Evolutionary conservation across 805 yeast species (phyloP), one percentile per base, ranked within the genome.

Genomic region (Metschnikowia kunwiensis): DNA sequence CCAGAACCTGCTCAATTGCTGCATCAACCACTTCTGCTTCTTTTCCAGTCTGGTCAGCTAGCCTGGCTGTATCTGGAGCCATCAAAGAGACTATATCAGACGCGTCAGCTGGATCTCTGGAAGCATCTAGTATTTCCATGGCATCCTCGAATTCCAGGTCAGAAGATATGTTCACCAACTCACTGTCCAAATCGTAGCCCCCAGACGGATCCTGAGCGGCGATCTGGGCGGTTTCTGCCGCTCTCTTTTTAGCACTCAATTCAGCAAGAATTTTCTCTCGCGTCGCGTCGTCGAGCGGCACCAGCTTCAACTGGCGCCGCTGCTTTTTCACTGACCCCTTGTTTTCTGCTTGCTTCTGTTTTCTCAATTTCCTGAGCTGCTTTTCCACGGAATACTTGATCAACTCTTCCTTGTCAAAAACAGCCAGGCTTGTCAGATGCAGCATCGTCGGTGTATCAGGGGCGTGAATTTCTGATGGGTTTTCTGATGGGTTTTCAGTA

Each of bases 281-380:
- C 26, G 42, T 23, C 3, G 30, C 31, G n/a, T 38, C 44, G 12
- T 38, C 43, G 36, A 42, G 27, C 4, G 49, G 49, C 16, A 38
- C 32, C 13, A 45, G 36, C 18, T 24, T 25, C 7, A 41, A 22
- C n/a, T 24, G 15, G 7, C 34, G 39, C 16, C 22, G 26, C 2
- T n/a, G 13, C 15, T 12, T 14, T 2, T 5, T 12, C 5, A 24
- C 17, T 12, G 13, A 10, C 27, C 13, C 32, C 19, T 30, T 25
- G 12, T 34, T 13, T 11, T 10, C 21, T 19, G 20, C 25, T 14
- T 16, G 24, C 17, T 27, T 19, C 22, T 32, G 33, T 29, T 32
- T 24, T 20, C 21, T 13, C 14, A 34, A 5, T 18, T 34, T 15
- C 18, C 30, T 22, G 15, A 15, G 31, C 28, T 30, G 29, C 14